Evolutionary conservation across 805 yeast genomes (phyloP), one percentile per base, ranked within the genome.

Genomic region (Torulaspora delbrueckii): DNA sequence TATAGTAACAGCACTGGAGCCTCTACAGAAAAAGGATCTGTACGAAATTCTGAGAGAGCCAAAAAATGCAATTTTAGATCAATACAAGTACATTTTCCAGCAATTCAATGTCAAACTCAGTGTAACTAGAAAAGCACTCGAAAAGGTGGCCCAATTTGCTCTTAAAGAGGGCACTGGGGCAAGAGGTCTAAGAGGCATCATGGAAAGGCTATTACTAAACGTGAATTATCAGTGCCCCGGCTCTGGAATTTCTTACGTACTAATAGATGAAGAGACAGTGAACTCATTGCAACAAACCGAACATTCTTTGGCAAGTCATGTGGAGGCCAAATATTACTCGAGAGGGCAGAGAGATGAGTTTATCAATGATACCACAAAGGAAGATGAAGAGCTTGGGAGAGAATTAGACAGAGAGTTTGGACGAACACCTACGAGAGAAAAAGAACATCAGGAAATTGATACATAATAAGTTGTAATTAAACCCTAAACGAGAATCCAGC

Each of bases 201-300:
- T 79, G 73, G 83, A 78, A 47, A 69, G 76, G 44, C 47, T 78
- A 13, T 56, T 78, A 18, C 58, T 78, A 13, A 68, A 71, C 37
- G 78, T 77, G 4, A 79, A 78, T 55, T 79, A 73, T 57, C 83
- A 78, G 39, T 75, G 81, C 53, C 83, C 83, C 0, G 80, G 74
- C n/a, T 74, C 81, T 19, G 76, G 78, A 0, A 68, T 76, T 7
- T 60, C 73, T 16, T 77, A 69, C 56, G 82, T 78, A 1, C 58
- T 79, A 8, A 65, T 79, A 12, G 74, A 74, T 46, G 65, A 65
- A 34, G 67, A 67, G 3, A 73, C 77, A 0, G 76, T 77, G 4
- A 61, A 66, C 3, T 59, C 72, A 1, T 58, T 73, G 16, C 60
- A 65, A 33, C 61, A 66, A 19, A 54, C 63, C 9, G 67, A 67